phyloP scores from a whole-genome alignment of 129 eudicot species.

The Chrysanthemum seticuspe region DNA sequence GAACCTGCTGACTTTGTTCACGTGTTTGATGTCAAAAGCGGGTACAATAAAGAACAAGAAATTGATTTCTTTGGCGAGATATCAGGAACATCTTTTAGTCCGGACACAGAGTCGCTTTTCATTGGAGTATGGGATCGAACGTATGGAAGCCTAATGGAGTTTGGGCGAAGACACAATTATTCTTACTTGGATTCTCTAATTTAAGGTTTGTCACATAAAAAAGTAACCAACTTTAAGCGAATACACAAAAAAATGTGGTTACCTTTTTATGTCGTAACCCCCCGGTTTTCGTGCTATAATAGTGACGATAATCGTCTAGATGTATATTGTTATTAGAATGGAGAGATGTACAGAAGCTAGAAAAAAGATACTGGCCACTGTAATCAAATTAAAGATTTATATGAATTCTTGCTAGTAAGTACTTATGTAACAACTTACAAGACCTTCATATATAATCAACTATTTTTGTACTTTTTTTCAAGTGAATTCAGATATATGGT shows the following conservation, averaged over 20 bases:
- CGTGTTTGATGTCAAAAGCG: slow-evolving; percentile 68
- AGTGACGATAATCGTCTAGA: not conserved
- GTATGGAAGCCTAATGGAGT: slow-evolving; percentile 84
- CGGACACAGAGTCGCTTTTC: slow-evolving; percentile 79
- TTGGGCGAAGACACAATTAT: slow-evolving; percentile 52
- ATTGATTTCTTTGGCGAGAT: slow-evolving; percentile 94
- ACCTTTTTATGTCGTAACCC: not conserved
- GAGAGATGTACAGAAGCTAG: slow-evolving; percentile 37
- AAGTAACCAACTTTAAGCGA: not conserved
- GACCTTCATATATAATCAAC: slow-evolving; percentile 2
- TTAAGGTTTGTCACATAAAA: slow-evolving; percentile 21
- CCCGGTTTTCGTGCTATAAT: not conserved
- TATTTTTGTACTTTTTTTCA: not conserved
- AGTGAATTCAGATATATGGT: not conserved
- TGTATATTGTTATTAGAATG: slow-evolving; percentile 6
- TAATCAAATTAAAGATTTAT: not conserved
- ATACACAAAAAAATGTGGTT: not conserved
- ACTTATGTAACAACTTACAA: not conserved
- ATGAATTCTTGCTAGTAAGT: slow-evolving; percentile 5
- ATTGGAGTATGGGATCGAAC: slow-evolving; percentile 89
- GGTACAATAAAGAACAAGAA: slow-evolving; percentile 79
- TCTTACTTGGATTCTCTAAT: slow-evolving; percentile 59
- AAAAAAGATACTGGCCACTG: slow-evolving; percentile 18
- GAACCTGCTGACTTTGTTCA: slow-evolving; percentile 98
- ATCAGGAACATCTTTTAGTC: slow-evolving; percentile 83